Conservation (phyloP, 345 rosid species). For the Lagerstroemia speciosa region DNA sequence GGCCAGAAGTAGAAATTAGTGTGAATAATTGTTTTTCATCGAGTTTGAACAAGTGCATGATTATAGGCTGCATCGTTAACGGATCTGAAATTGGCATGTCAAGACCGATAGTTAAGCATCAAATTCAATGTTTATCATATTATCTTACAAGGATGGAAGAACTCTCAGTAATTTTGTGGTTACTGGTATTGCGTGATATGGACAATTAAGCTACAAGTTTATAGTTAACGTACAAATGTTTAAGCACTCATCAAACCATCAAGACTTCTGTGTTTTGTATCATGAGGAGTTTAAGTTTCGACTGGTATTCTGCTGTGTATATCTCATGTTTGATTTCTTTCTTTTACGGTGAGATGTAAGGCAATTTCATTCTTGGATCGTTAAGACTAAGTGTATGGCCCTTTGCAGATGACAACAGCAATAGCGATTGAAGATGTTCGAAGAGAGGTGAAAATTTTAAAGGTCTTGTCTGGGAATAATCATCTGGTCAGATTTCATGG, state of each 20-base stretch:
- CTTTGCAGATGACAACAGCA: slow-evolving; percentile 83
- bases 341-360: neutral
- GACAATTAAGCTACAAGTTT: neutral
- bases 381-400: slow-evolving; percentile 7
- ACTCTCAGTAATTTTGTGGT: too few species aligned
- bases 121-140: too few species aligned
- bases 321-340: neutral
- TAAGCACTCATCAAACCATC: neutral
- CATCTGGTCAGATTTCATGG: slow-evolving; percentile 76
- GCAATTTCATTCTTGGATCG: slow-evolving; percentile 1
- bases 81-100: neutral
- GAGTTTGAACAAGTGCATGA: neutral
- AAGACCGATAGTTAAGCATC: too few species aligned
- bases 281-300: neutral
- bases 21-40: neutral
- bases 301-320: neutral
- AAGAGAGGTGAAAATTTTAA: slow-evolving; percentile 81
- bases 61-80: neutral
- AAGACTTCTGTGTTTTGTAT: neutral
- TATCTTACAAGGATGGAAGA: too few species aligned
- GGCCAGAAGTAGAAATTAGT: neutral
- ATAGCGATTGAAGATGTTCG: slow-evolving; percentile 88
- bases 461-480: slow-evolving; percentile 69
- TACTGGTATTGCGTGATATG: too few species aligned
- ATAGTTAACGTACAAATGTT: neutral